Evolutionary conservation across 306 rosid species (phyloP).

Genomic region (Pterocarpus macrocarpus): DNA sequence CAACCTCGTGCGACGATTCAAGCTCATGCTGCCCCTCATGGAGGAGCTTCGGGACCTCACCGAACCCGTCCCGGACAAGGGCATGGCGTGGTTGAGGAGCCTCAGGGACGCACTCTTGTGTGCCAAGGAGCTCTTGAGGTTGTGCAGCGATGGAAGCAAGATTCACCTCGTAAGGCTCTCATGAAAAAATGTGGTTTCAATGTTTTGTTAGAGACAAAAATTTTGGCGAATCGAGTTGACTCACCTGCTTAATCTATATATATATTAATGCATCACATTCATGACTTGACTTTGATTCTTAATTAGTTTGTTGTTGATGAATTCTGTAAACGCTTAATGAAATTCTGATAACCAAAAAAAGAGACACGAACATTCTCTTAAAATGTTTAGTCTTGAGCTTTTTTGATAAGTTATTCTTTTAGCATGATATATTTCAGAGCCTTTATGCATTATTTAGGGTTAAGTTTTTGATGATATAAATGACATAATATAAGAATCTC

Average conservation of each 20-base stretch:
- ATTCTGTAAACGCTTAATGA: too few species aligned
- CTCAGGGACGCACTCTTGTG: constrained; percentile 63
- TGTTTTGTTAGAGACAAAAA: too few species aligned
- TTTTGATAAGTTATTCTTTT: not conserved
- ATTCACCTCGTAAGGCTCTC: constrained; percentile 62
- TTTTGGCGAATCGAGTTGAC: too few species aligned
- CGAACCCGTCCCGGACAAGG: constrained; percentile 47
- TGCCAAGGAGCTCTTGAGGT: constrained; percentile 68
- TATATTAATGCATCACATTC: too few species aligned
- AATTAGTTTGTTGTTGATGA: too few species aligned
- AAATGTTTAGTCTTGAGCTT: not conserved
- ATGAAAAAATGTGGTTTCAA: not conserved
- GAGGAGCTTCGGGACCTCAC: constrained; percentile 76
- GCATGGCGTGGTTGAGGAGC: constrained; percentile 57
- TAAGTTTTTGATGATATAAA: too few species aligned
- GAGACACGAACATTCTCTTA: too few species aligned
- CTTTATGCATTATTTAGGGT: too few species aligned
- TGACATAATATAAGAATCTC: not conserved
- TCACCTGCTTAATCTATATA: too few species aligned
- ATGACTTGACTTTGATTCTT: too few species aligned
- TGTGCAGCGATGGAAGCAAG: constrained; percentile 83
- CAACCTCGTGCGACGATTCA: constrained; percentile 74
- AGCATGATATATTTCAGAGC: too few species aligned
- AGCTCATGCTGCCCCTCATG: constrained; percentile 70
- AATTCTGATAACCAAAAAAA: too few species aligned